These are phyloP conservation scores for Arthromyces matolae DNA, from an alignment of 768 basidiomycete genomes.

Conservation along the genomic window DNA sequence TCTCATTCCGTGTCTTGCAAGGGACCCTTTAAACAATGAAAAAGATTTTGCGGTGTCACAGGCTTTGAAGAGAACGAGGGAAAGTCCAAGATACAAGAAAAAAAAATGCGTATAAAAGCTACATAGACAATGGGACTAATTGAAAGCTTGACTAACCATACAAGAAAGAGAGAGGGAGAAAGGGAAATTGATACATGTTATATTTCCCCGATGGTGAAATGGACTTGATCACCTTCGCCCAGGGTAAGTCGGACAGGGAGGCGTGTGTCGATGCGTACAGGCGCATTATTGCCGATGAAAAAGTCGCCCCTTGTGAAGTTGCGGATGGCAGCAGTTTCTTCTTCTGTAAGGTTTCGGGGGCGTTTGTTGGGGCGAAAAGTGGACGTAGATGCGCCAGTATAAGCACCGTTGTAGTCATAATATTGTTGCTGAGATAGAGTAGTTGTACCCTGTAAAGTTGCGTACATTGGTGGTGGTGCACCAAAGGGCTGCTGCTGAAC, in stretches of 20 bases:
- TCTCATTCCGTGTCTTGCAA: no score
- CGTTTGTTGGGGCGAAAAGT: constrained; percentile 81
- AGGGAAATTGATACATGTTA: no score
- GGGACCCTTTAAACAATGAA: no score
- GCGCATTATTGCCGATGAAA: constrained; percentile 76
- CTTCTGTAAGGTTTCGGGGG: constrained; percentile 75
- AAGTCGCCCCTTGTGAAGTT: constrained; percentile 82
- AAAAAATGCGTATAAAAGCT: background rate
- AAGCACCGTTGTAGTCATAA: constrained; percentile 73
- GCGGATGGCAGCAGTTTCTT: constrained; percentile 78
- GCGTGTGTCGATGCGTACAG: constrained; percentile 79
- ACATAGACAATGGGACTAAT: no score
- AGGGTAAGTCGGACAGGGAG: constrained; percentile 75
- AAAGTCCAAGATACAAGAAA: background rate
- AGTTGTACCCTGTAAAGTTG: constrained; percentile 40
- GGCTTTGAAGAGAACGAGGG: background rate
- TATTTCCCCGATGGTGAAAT: constrained; percentile 50
- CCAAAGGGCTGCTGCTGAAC: constrained; percentile 40
- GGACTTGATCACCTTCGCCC: constrained; percentile 80
- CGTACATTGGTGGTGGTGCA: constrained; percentile 49
- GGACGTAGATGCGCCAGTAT: constrained; percentile 66
- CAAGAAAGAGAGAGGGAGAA: no score
- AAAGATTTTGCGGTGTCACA: no score
- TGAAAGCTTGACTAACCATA: no score
- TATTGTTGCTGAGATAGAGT: constrained; percentile 63